Evolutionary conservation across 345 rosid genomes (phyloP).

Genomic region (Eucalyptus tenuipes): DNA sequence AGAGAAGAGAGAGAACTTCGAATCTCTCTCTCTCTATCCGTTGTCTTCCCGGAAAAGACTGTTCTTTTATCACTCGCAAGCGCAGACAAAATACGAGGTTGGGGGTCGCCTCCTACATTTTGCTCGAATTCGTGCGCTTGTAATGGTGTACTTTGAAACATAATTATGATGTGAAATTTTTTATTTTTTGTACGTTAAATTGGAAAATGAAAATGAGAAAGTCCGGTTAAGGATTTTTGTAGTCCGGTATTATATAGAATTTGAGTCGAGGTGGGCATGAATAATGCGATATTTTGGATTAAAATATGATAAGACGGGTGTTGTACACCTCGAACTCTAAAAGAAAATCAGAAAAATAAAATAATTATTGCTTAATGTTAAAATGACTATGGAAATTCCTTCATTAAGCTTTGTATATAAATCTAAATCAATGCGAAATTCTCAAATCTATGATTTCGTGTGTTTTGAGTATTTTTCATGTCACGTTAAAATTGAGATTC

Average conservation of each 20-base stretch:
- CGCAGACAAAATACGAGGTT: background rate
- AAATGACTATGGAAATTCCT: background rate
- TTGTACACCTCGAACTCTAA: accelerated
- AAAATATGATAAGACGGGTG: background rate
- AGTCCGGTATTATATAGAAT: background rate
- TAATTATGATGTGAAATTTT: background rate
- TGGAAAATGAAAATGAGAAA: background rate
- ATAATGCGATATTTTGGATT: background rate
- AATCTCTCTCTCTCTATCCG: background rate
- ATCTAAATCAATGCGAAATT: background rate
- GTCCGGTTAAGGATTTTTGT: accelerated
- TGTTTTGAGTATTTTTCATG: background rate
- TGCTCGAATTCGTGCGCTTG: background rate
- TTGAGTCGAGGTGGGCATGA: background rate
- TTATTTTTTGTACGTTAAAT: background rate
- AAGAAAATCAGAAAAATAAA: background rate
- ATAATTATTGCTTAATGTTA: accelerated
- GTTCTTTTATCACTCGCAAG: background rate
- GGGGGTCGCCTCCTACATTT: background rate
- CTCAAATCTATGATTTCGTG: accelerated
- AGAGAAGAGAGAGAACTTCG: background rate
- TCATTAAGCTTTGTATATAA: background rate
- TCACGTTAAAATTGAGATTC: accelerated
- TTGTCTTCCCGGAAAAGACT: background rate
- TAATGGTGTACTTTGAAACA: background rate